Percentiles rank a stretch among this genome's conserved stretches.
phyloP scores from a whole-genome alignment of 257 asterid genomes.

The Nicotiana attenuata region DNA sequence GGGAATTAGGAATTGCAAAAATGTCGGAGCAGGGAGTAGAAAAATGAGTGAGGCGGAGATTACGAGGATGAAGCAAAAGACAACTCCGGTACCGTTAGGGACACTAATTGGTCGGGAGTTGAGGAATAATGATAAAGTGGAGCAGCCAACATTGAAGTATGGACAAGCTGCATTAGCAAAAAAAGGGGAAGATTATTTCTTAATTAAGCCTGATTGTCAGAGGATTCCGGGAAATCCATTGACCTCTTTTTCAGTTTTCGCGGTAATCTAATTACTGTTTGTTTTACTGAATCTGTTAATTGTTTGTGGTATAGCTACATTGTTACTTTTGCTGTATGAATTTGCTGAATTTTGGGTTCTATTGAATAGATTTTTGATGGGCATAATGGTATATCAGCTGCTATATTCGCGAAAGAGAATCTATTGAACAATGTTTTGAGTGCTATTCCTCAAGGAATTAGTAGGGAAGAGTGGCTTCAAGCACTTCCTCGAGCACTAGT shows the following conservation, averaged over 20 bases:
- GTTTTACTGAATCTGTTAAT: neutral
- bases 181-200: slow-evolving; percentile 88
- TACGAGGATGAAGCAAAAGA: slow-evolving; percentile 63
- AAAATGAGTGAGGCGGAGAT: slow-evolving; percentile 53
- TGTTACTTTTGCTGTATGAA: neutral
- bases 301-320: neutral
- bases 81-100: slow-evolving; percentile 66
- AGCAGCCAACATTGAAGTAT: slow-evolving; percentile 60
- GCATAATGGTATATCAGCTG: slow-evolving; percentile 97
- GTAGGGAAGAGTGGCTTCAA: slow-evolving; percentile 96
- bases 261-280: slow-evolving; percentile 35
- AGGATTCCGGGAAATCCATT: slow-evolving; percentile 63
- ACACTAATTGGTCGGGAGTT: slow-evolving; percentile 82
- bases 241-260: slow-evolving; percentile 72
- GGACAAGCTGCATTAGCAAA: slow-evolving; percentile 86
- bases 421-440: slow-evolving; percentile 76
- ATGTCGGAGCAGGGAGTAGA: slow-evolving; percentile 35
- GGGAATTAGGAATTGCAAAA: slow-evolving; percentile 33
- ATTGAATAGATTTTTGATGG: slow-evolving; percentile 79
- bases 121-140: slow-evolving; percentile 55
- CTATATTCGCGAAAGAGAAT: slow-evolving; percentile 87
- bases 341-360: slow-evolving; percentile 14
- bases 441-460: slow-evolving; percentile 71
- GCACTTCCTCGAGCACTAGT: slow-evolving; percentile 92
- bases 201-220: slow-evolving; percentile 58